phyloP scores from a whole-genome alignment of 768 basidiomycete species.

The Cantharellus cinnabarinus region DNA sequence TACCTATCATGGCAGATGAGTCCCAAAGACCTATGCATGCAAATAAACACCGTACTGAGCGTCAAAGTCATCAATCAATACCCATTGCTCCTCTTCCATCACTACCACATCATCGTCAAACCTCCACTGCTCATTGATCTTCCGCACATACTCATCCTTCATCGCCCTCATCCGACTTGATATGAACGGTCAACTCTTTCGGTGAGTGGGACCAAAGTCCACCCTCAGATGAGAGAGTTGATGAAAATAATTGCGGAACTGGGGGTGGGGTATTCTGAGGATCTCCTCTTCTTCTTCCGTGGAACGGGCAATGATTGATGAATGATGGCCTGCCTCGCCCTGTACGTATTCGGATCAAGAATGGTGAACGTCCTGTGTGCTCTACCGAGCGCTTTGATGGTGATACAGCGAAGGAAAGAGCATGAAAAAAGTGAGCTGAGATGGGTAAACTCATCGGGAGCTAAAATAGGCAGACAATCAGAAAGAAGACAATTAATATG shows the following conservation, averaged over 20 bases:
- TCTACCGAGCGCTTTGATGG: slow-evolving; percentile 18
- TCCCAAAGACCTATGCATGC: not conserved
- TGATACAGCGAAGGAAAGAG: slow-evolving; percentile 23
- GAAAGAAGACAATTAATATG: no score
- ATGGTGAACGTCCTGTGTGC: not conserved
- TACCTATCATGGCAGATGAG: not conserved
- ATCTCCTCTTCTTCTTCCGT: not conserved
- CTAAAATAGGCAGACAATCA: slow-evolving; percentile 27
- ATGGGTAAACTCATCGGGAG: slow-evolving; percentile 48
- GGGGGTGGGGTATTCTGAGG: slow-evolving; percentile 4
- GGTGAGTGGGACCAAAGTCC: not conserved
- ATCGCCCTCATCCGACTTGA: not conserved
- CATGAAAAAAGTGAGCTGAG: slow-evolving; percentile 47
- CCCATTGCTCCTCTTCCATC: slow-evolving; percentile 15
- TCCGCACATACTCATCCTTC: slow-evolving; percentile 9
- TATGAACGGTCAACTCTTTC: slow-evolving; percentile 1
- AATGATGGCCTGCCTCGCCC: slow-evolving; percentile 72
- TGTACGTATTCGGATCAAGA: slow-evolving; percentile 42
- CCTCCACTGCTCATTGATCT: slow-evolving; percentile 18
- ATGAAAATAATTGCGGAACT: slow-evolving; percentile 1
- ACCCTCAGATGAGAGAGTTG: slow-evolving; percentile 10
- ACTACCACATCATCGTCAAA: slow-evolving; percentile 18
- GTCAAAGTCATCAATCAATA: slow-evolving; percentile 22
- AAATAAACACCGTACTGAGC: slow-evolving; percentile 5
- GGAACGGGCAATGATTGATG: slow-evolving; percentile 40